Evolutionary conservation across 306 rosid genomes (phyloP).

Genomic region (Begonia fuchsioides): DNA sequence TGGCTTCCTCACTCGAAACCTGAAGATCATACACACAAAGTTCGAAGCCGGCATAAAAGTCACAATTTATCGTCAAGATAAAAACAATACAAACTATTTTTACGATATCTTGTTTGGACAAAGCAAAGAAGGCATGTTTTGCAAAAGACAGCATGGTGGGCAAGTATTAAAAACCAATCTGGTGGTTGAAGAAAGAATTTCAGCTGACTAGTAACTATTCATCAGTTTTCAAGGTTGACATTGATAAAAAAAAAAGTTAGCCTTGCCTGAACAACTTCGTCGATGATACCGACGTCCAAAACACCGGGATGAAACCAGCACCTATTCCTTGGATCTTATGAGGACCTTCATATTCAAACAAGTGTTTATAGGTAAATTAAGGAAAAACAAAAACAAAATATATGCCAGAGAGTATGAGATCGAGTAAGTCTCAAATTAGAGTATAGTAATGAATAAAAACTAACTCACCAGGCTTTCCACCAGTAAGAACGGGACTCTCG

Average conservation of each 20-base stretch:
- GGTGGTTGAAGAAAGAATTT: not conserved
- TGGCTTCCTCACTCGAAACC: slow-evolving; percentile 60
- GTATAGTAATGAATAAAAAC: not conserved
- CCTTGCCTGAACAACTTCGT: slow-evolving; percentile 61
- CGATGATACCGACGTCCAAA: slow-evolving; percentile 47
- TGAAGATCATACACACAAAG: slow-evolving; percentile 6
- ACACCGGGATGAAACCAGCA: slow-evolving; percentile 82
- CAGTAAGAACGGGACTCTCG: slow-evolving; percentile 71
- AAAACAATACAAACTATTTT: too few species aligned
- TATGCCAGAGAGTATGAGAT: not conserved
- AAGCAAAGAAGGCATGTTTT: too few species aligned
- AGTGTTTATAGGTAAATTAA: too few species aligned
- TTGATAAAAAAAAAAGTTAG: slow-evolving; percentile 8
- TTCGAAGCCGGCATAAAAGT: too few species aligned
- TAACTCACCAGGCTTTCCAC: slow-evolving; percentile 73
- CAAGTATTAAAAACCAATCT: too few species aligned
- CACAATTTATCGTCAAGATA: not conserved
- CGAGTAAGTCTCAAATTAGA: not conserved
- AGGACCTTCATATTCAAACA: slow-evolving; percentile 40
- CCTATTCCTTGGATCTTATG: slow-evolving; percentile 95
- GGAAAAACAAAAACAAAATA: too few species aligned
- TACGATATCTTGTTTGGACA: too few species aligned
- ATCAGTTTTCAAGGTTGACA: not conserved
- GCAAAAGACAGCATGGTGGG: too few species aligned
- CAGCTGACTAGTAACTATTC: not conserved